Evolutionary conservation across 2,329 filamentous ascomycete genomes (phyloP), one percentile per base, ranked within the genome.

Genomic region (Rhinocladiella similis): DNA sequence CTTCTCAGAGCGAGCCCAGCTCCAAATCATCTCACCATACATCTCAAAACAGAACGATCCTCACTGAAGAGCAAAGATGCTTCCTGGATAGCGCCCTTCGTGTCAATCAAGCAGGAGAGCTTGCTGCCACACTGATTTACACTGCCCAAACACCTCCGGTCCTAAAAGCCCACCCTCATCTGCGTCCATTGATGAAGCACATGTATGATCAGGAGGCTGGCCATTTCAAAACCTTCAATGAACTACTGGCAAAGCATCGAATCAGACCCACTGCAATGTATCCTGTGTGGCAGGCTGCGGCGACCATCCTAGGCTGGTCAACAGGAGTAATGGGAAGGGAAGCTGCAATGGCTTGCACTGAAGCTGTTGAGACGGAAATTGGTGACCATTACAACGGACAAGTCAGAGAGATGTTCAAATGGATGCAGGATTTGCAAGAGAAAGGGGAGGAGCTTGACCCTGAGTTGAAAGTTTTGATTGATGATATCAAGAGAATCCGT

Each of bases 351-450:
- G 94, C 94, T 12, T 99, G 94, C 71, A 97, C 94, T 0, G 94
- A 99, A 75, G 94, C 94, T 1, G 93, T 99, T 1, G 94, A 99
- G 80, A 99, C 93, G 5, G 94, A 97, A 77, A 99, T 99, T 61
- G 94, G 94, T 2, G 85, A 85, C 25, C 94, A 99, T 75, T 99
- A 99, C 72, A 97, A 97, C 70, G 85, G 86, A 62, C 94, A 99
- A 76, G 91, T 99, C 41, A 80, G 90, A 22, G 82, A 84, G 51
- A 75, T 99, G 65, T 73, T 97, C 38, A 86, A 88, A 60, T 97
- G 96, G 87, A 83, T 90, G 55, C 79, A 83, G 6, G 82, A 87
- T 63, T 90, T 91, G 79, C 84, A 93, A 73, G 79, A 77, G 7
- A 81, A 86, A 47, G 92, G 92, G 1, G 91, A 95, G 70, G 88